Conservation (phyloP, 2,329 filamentous ascomycete genomes). For the Ilyonectria sp. region DNA sequence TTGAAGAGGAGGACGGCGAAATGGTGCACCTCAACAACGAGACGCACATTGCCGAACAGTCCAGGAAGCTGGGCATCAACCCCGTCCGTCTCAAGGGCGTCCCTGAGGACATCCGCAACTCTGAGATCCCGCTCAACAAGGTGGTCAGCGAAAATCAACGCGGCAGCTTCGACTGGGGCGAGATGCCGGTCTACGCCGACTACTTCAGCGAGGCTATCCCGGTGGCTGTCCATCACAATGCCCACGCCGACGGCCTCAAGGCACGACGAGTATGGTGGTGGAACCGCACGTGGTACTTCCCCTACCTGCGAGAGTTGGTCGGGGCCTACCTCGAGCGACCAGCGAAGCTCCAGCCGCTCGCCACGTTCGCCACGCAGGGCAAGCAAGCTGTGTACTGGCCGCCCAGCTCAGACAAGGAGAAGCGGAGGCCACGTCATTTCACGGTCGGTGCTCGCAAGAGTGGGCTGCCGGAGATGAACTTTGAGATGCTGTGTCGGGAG, state of each 20-base stretch:
- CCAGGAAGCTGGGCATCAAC: constrained; percentile 6
- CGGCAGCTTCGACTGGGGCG: constrained; percentile 35
- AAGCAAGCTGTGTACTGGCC: constrained; percentile 29
- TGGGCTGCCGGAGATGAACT: constrained; percentile 28
- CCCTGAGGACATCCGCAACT: constrained; percentile 28
- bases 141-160: neutral
- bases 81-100: constrained; percentile 25
- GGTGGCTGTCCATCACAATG: constrained; percentile 42
- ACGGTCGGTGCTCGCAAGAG: neutral
- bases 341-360: neutral
- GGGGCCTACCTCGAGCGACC: constrained; percentile 19
- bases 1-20: constrained; percentile 40
- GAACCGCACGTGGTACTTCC: constrained; percentile 43
- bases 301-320: constrained; percentile 28
- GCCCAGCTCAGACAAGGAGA: neutral
- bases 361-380: neutral
- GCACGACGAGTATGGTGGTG: constrained; percentile 35
- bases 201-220: constrained; percentile 39
- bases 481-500: constrained; percentile 23
- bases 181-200: constrained; percentile 39
- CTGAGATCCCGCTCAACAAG: constrained; percentile 20
- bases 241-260: constrained; percentile 32
- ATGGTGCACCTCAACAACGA: constrained; percentile 33
- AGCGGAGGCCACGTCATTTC: constrained; percentile 31
- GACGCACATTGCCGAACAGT: constrained; percentile 24